These are phyloP conservation scores for Penicillium frequentans DNA, from an alignment of 2,329 filamentous ascomycete species.

Conservation along the genomic window DNA sequence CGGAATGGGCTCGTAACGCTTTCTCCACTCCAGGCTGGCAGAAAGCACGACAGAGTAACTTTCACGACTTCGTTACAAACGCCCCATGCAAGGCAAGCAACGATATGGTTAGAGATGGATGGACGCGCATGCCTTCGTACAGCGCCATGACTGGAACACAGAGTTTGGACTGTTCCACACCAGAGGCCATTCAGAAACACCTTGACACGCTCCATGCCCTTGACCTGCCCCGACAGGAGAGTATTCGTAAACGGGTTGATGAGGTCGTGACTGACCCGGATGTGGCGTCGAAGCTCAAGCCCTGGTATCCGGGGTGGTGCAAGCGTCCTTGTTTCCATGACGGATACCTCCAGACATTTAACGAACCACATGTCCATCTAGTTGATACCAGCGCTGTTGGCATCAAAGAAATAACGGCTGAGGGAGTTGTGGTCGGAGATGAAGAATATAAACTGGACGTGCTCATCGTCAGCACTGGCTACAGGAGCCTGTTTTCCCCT, in stretches of 20 bases:
- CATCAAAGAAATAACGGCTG: constrained; percentile 32
- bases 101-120: constrained; percentile 30
- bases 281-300: constrained; percentile 55
- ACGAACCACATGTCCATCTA: constrained; percentile 58
- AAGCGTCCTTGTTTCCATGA: constrained; percentile 65
- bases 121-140: constrained; percentile 20
- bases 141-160: constrained; percentile 14
- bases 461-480: too few relatives aligned
- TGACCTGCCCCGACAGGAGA: constrained; percentile 47
- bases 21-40: constrained; percentile 11
- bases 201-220: constrained; percentile 20
- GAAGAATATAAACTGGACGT: too few relatives aligned
- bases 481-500: too few relatives aligned
- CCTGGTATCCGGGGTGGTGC: constrained; percentile 64
- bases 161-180: neutral
- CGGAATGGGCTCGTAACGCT: constrained; percentile 13
- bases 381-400: constrained; percentile 61
- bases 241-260: constrained; percentile 50
- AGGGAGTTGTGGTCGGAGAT: neutral
- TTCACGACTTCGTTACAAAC: constrained; percentile 24
- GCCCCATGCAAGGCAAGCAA: neutral
- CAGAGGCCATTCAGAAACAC: constrained; percentile 25
- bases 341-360: constrained; percentile 56
- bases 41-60: constrained; percentile 17
- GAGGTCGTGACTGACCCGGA: constrained; percentile 53